phyloP scores from a whole-genome alignment of 2,329 filamentous ascomycete species.

The Aureobasidium sp. region DNA sequence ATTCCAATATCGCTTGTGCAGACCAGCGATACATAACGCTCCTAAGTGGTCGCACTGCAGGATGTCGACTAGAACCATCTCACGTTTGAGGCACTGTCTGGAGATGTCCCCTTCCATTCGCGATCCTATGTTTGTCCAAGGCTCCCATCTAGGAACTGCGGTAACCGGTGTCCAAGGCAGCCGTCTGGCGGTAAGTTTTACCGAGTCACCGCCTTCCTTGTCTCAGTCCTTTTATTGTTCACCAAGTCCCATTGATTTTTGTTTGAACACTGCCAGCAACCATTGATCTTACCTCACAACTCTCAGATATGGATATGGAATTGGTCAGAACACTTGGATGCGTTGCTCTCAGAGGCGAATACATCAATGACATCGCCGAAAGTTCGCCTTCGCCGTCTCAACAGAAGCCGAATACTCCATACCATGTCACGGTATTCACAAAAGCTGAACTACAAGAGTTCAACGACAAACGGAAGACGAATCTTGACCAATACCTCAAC shows the following conservation, averaged over 20 bases:
- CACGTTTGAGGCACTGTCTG: not conserved
- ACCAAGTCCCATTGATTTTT: not conserved
- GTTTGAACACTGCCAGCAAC: not conserved
- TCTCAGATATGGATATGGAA: not conserved
- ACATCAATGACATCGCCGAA: not conserved
- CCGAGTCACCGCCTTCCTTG: not conserved
- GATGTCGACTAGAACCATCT: not conserved
- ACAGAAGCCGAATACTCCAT: not conserved
- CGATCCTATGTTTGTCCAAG: no score
- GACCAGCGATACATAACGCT: not conserved
- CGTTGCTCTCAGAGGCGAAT: not conserved
- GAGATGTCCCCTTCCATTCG: not conserved
- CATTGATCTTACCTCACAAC: not conserved
- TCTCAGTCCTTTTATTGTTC: not conserved
- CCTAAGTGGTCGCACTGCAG: not conserved
- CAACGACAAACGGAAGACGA: not conserved
- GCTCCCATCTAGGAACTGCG: not conserved
- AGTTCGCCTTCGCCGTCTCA: not conserved
- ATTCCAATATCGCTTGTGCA: not conserved
- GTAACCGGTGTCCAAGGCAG: not conserved
- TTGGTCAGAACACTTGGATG: not conserved
- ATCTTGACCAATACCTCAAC: not conserved
- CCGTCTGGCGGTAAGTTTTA: not conserved
- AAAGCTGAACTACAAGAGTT: not conserved
- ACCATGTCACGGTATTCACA: conserved; percentile 1